Conservation (phyloP, 345 rosid species). For the Salix purpurea region DNA sequence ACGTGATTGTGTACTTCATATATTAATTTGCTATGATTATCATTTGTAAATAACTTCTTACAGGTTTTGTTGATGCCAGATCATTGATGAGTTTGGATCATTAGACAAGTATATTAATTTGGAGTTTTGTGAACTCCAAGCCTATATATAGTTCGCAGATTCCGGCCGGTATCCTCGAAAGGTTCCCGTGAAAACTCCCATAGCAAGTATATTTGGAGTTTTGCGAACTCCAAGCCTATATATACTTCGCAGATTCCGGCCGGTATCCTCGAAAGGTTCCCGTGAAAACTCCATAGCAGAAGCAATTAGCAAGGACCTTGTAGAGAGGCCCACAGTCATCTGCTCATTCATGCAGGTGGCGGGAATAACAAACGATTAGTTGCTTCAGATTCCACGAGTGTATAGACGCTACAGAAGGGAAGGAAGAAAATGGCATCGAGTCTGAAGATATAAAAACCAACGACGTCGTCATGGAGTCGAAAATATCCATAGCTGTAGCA, state of each 20-base stretch:
- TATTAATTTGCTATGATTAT: constrained; percentile 15
- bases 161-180: constrained; percentile 66
- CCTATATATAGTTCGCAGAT: constrained; percentile 61
- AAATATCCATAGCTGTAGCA: constrained; percentile 38
- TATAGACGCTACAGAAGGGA: constrained; percentile 34
- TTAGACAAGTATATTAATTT: constrained; percentile 61
- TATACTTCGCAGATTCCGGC: constrained; percentile 52
- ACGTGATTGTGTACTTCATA: constrained; percentile 16
- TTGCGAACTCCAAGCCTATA: constrained; percentile 72
- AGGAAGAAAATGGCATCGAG: constrained; percentile 32
- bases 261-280: constrained; percentile 83
- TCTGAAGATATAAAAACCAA: constrained; percentile 20
- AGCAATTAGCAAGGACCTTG: constrained; percentile 83
- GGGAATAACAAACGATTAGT: constrained; percentile 68
- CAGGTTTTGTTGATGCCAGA: constrained; percentile 58
- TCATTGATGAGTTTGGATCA: constrained; percentile 72
- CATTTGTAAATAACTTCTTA: constrained; percentile 41
- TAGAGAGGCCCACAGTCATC: constrained; percentile 79
- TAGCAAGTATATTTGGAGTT: constrained; percentile 76
- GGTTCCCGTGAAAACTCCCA: constrained; percentile 80
- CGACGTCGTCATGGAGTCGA: constrained; percentile 19
- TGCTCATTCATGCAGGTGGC: constrained; percentile 90
- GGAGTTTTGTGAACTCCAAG: constrained; percentile 87
- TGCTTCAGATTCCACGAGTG: constrained; percentile 90
- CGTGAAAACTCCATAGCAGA: constrained; percentile 72